Conservation (phyloP, 1,284 basidiomycete genomes). For the Fistulina hepatica region DNA sequence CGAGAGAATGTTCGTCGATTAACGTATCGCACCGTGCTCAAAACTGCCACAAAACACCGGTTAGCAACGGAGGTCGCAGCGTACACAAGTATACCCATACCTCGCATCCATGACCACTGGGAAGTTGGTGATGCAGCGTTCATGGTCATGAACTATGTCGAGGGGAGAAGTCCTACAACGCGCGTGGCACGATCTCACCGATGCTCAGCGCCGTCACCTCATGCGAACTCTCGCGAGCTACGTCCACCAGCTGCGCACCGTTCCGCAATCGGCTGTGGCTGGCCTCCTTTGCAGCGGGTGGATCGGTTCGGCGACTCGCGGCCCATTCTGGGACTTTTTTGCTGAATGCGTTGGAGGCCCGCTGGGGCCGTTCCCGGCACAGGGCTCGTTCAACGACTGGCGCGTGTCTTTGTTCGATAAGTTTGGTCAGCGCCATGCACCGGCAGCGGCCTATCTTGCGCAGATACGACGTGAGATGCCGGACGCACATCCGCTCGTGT, state of each 20-base stretch:
- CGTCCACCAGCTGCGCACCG: background rate
- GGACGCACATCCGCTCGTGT: constrained; percentile 8
- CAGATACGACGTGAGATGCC: constrained; percentile 7
- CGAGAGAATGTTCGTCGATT: background rate
- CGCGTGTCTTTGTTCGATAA: background rate
- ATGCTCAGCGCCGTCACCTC: background rate
- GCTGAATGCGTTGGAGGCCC: background rate
- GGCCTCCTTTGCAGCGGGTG: background rate
- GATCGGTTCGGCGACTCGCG: background rate
- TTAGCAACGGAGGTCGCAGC: background rate
- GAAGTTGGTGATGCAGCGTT: background rate
- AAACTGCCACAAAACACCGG: background rate
- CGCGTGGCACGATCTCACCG: background rate
- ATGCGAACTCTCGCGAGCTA: background rate
- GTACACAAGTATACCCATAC: background rate
- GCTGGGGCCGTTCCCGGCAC: background rate
- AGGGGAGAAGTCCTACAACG: background rate
- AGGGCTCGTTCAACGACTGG: constrained; percentile 1
- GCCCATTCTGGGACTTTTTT: background rate
- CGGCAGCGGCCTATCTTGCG: background rate
- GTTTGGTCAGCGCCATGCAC: background rate
- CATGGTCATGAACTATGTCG: background rate
- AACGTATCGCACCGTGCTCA: background rate
- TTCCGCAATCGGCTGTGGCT: background rate
- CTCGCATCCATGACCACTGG: background rate